Percentiles rank a stretch among this genome's conserved stretches.
These are phyloP conservation scores for Xylariaceae sp. DNA, from an alignment of 2,329 filamentous ascomycete species.

Conservation along the genomic window DNA sequence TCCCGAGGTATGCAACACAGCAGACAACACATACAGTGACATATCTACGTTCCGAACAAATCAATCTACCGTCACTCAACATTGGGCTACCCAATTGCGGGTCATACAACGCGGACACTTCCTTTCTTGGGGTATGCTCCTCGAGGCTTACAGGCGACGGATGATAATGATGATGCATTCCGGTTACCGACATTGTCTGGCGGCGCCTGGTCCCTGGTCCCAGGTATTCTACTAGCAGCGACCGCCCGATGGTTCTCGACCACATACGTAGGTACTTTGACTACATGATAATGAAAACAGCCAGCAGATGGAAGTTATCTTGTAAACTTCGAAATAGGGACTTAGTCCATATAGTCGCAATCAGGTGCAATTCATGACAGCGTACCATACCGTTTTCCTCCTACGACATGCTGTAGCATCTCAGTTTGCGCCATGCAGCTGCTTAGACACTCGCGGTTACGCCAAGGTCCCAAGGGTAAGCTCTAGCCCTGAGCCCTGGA, in stretches of 20 bases:
- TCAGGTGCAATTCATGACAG: background rate
- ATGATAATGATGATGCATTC: slow-evolving; percentile 16
- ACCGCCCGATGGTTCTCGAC: too few species aligned
- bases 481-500: slow-evolving; percentile 29
- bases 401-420: slow-evolving; percentile 26
- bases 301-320: background rate
- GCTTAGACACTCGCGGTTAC: slow-evolving; percentile 29
- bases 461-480: slow-evolving; percentile 25
- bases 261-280: too few species aligned
- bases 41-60: slow-evolving; percentile 23
- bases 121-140: slow-evolving; percentile 24
- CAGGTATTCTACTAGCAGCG: background rate
- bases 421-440: slow-evolving; percentile 36
- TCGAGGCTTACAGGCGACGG: slow-evolving; percentile 18
- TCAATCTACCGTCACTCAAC: slow-evolving; percentile 11
- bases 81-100: slow-evolving; percentile 20
- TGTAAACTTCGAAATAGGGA: too few species aligned
- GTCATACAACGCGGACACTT: slow-evolving; percentile 12
- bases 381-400: slow-evolving; percentile 4
- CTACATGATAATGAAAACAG: background rate
- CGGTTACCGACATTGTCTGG: slow-evolving; percentile 25
- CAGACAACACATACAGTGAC: slow-evolving; percentile 21
- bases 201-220: background rate
- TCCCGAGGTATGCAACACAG: slow-evolving; percentile 27
- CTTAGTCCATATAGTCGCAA: too few species aligned